Conservation (phyloP, 2,329 filamentous ascomycete species). For the Claviceps arundinis region DNA sequence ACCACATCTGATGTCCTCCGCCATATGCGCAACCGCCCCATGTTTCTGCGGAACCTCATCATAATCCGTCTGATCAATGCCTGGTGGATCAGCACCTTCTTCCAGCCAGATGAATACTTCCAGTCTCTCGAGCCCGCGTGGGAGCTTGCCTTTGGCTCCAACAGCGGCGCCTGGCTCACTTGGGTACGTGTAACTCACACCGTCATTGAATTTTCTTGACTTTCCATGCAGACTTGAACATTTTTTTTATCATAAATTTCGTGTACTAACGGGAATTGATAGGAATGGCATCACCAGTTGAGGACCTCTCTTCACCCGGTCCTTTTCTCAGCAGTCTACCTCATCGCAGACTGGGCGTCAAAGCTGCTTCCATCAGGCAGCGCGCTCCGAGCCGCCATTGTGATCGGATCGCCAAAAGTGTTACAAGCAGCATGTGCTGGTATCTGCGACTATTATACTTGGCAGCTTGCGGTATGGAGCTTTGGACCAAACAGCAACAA, state of each 20-base stretch:
- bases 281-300: constrained; percentile 89
- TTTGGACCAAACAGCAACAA: constrained; percentile 53
- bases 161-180: constrained; percentile 80
- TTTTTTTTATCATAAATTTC: no score
- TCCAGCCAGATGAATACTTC: constrained; percentile 97
- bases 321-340: constrained; percentile 69
- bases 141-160: constrained; percentile 66
- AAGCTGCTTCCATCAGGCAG: constrained; percentile 38
- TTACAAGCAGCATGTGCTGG: constrained; percentile 69
- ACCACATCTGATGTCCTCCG: constrained; percentile 9
- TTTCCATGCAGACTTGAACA: neutral
- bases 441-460: constrained; percentile 73
- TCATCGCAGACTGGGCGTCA: constrained; percentile 43
- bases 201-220: neutral
- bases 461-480: constrained; percentile 61
- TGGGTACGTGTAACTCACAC: constrained; percentile 51
- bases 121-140: constrained; percentile 92
- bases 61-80: constrained; percentile 70
- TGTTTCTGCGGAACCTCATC: constrained; percentile 31
- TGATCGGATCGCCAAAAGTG: constrained; percentile 61
- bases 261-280: constrained; percentile 2
- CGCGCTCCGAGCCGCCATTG: constrained; percentile 46
- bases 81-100: constrained; percentile 71
- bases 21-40: constrained; percentile 9
- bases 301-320: constrained; percentile 86